phyloP scores from a whole-genome alignment of 345 rosid species.

The Euphorbia pulcherrima region DNA sequence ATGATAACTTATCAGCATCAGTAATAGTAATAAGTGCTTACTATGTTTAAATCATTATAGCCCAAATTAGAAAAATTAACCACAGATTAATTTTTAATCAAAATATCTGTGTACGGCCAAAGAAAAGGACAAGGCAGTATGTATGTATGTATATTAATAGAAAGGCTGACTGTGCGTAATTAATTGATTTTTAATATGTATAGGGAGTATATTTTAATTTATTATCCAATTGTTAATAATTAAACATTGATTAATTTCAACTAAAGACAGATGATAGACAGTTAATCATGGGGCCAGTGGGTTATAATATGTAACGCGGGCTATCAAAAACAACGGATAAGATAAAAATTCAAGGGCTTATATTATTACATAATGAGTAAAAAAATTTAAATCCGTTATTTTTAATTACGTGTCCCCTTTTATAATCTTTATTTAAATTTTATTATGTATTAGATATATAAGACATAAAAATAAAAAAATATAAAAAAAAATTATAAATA shows the following conservation, averaged over 20 bases:
- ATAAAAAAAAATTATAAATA: too few relatives aligned
- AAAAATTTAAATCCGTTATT: too few relatives aligned
- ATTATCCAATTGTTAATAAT: background rate
- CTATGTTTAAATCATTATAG: conserved; percentile 15
- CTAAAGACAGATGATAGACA: background rate
- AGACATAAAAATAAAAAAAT: too few relatives aligned
- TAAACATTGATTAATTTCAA: too few relatives aligned
- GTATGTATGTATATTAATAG: too few relatives aligned
- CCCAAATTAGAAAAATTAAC: conserved; percentile 11
- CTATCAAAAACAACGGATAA: background rate
- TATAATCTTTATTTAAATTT: too few relatives aligned
- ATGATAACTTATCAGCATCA: background rate
- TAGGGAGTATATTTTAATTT: background rate
- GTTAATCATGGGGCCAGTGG: background rate
- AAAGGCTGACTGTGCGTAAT: background rate
- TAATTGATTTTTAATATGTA: background rate
- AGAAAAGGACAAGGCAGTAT: conserved; percentile 20
- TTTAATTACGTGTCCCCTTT: too few relatives aligned
- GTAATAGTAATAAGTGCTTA: conserved; percentile 13
- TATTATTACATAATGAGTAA: conserved; percentile 4
- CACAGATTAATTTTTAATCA: background rate
- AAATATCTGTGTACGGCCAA: conserved; percentile 12
- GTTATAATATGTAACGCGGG: background rate
- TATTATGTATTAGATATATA: too few relatives aligned
- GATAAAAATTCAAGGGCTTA: conserved; percentile 16